Evolutionary conservation across 1,139 yeast species (phyloP).

Genomic region (Barnettozyma hawaiiensis): DNA sequence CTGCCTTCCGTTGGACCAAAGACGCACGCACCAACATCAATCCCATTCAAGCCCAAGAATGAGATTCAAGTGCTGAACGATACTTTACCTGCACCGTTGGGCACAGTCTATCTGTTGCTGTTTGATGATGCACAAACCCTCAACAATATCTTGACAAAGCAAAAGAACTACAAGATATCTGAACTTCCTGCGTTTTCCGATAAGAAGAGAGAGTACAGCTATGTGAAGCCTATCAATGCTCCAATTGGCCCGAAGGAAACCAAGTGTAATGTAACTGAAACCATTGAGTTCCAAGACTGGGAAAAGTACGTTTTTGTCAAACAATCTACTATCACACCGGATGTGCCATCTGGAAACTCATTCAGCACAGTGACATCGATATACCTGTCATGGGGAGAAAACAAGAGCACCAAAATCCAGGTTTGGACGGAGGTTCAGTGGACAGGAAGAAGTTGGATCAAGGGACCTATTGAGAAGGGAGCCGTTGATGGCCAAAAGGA

Average conservation of each 20-base stretch:
- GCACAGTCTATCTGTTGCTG: slow-evolving; percentile 61
- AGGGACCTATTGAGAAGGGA: slow-evolving; percentile 88
- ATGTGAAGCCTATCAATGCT: slow-evolving; percentile 73
- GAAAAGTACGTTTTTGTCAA: slow-evolving; percentile 52
- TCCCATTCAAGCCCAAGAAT: slow-evolving; percentile 43
- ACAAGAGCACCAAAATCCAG: slow-evolving; percentile 57
- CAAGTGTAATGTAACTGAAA: slow-evolving; percentile 71
- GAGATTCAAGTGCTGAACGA: slow-evolving; percentile 65
- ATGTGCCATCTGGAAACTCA: slow-evolving; percentile 88
- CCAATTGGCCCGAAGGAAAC: slow-evolving; percentile 96
- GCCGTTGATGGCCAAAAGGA: slow-evolving; percentile 85
- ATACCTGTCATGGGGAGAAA: slow-evolving; percentile 70
- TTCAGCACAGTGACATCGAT: slow-evolving; percentile 70
- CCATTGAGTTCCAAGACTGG: slow-evolving; percentile 57
- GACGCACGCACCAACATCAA: slow-evolving; percentile 48
- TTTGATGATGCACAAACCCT: slow-evolving; percentile 65
- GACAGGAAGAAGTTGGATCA: slow-evolving; percentile 92
- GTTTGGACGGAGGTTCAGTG: slow-evolving; percentile 73
- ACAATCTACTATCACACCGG: slow-evolving; percentile 77
- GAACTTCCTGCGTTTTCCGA: slow-evolving; percentile 46
- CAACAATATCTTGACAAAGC: slow-evolving; percentile 51
- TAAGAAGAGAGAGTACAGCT: slow-evolving; percentile 56
- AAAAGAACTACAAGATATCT: slow-evolving; percentile 65
- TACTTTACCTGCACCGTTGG: slow-evolving; percentile 67
- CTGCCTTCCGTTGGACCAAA: slow-evolving; percentile 48